These are phyloP conservation scores for Takashimella koratensis DNA, from an alignment of 1,284 basidiomycete genomes.

Conservation along the genomic window DNA sequence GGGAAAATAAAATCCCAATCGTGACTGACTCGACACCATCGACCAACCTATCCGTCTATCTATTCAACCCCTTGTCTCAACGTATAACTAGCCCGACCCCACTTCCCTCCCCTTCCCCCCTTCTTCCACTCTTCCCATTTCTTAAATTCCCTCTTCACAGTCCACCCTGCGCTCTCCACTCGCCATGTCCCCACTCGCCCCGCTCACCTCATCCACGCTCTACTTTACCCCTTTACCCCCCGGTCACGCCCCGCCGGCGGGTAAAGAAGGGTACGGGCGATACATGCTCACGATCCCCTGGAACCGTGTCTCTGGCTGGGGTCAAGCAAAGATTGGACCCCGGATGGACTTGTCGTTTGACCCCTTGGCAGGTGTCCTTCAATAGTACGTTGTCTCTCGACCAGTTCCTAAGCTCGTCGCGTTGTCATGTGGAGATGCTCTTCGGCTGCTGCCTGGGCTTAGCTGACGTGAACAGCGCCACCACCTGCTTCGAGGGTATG, in stretches of 20 bases:
- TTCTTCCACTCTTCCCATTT: too few relatives aligned
- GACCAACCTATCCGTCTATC: too few relatives aligned
- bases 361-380: conserved; percentile 42
- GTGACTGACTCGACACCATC: too few relatives aligned
- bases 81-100: too few relatives aligned
- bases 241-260: conserved; percentile 19
- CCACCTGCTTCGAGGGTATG: conserved; percentile 49
- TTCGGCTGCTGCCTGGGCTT: too few relatives aligned
- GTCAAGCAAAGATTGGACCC: conserved; percentile 40
- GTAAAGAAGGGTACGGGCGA: conserved; percentile 18
- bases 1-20: too few relatives aligned
- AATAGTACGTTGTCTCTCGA: conserved; percentile 29
- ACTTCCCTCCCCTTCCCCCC: too few relatives aligned
- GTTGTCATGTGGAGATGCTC: too few relatives aligned
- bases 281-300: conserved; percentile 42
- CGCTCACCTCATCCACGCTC: conserved; percentile 32
- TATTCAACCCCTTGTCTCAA: too few relatives aligned
- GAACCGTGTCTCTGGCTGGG: conserved; percentile 42
- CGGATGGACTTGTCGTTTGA: conserved; percentile 36
- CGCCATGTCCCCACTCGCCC: conserved; percentile 9
- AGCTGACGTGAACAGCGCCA: conserved; percentile 18
- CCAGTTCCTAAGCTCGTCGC: neutral
- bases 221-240: conserved; percentile 39
- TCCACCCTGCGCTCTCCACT: conserved; percentile 1
- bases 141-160: too few relatives aligned